These are phyloP conservation scores for Filobasidium floriforme DNA, from an alignment of 768 basidiomycete genomes.

Conservation along the genomic window DNA sequence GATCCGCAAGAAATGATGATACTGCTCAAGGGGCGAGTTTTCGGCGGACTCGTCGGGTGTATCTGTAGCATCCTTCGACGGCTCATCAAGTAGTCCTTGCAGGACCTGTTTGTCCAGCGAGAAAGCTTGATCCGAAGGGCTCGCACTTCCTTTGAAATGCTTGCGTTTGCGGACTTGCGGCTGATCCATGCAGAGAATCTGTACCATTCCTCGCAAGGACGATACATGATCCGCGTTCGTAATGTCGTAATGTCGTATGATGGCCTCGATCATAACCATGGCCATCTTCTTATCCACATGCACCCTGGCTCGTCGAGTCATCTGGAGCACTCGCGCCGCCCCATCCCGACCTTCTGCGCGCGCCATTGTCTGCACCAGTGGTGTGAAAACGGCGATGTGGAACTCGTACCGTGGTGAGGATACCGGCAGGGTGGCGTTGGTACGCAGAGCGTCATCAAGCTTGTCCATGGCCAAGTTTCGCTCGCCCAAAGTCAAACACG, in stretches of 20 bases:
- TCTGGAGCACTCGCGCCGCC: not conserved
- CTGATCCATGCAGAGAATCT: not conserved
- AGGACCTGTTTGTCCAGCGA: not conserved
- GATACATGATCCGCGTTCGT: not conserved
- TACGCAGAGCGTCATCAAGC: not conserved
- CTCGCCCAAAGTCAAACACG: not conserved
- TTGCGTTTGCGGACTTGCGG: not conserved
- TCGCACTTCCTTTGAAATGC: not conserved
- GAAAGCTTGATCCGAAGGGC: not conserved
- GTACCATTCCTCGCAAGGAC: not conserved
- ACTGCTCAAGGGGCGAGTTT: not conserved
- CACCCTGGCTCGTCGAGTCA: not conserved
- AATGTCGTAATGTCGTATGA: not conserved
- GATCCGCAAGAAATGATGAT: not conserved
- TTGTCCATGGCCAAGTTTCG: not conserved
- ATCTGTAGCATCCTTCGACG: not conserved
- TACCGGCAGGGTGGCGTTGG: not conserved
- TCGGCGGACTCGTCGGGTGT: not conserved
- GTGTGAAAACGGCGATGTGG: not conserved
- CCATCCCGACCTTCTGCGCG: not conserved
- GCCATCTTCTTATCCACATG: not conserved
- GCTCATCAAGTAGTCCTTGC: not conserved
- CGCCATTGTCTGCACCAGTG: not conserved
- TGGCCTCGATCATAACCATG: not conserved
- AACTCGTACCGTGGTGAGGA: not conserved